phyloP scores from a whole-genome alignment of 2,329 filamentous ascomycete genomes.

The Alternaria sp. region DNA sequence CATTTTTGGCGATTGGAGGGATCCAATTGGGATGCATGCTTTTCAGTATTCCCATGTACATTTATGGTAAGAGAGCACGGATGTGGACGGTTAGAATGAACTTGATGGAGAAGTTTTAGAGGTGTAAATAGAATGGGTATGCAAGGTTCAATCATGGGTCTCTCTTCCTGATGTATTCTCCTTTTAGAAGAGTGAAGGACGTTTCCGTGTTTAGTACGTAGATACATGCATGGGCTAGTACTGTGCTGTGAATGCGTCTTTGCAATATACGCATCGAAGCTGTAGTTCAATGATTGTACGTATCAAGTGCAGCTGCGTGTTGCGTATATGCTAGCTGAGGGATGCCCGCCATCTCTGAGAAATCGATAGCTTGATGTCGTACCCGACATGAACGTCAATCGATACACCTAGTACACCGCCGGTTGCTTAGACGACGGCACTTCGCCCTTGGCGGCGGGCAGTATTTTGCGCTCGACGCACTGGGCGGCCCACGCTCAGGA shows the following conservation, averaged over 20 bases:
- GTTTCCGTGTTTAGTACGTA: background rate
- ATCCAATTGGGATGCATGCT: slow-evolving; percentile 82
- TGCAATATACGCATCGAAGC: background rate
- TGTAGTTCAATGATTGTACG: background rate
- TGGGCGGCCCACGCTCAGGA: slow-evolving; percentile 31
- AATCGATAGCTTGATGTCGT: background rate
- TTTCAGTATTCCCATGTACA: slow-evolving; percentile 88
- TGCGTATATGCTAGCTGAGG: background rate
- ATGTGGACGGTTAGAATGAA: slow-evolving; percentile 94
- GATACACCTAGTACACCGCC: slow-evolving; percentile 15
- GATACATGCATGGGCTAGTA: background rate
- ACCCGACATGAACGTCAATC: background rate
- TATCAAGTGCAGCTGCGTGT: background rate
- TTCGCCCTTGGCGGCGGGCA: slow-evolving; percentile 29
- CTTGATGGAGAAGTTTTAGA: slow-evolving; percentile 79
- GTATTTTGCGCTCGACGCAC: slow-evolving; percentile 39
- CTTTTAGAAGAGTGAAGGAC: too few relatives aligned
- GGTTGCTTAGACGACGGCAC: slow-evolving; percentile 20
- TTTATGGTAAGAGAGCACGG: slow-evolving; percentile 86
- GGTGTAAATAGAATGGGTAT: background rate
- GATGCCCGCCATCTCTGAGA: background rate
- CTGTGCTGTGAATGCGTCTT: background rate
- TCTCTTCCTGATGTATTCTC: background rate
- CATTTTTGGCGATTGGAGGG: slow-evolving; percentile 83
- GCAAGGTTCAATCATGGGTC: background rate